Percentiles rank a stretch among this genome's conserved stretches.
phyloP scores from a whole-genome alignment of 441 rosid genomes.

The Sinapis alba region DNA sequence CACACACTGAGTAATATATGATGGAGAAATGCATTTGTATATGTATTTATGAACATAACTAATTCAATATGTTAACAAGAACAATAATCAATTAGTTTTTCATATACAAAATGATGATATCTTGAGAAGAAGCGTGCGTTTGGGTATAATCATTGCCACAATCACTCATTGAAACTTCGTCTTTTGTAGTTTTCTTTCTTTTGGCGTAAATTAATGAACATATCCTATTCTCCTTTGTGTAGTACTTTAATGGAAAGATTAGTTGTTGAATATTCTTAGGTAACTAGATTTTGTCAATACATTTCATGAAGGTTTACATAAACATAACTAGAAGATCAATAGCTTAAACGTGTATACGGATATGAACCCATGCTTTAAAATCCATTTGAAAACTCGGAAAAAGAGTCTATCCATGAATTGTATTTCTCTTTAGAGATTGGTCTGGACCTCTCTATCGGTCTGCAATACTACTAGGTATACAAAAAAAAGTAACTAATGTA shows the following conservation, averaged over 20 bases:
- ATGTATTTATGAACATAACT: background rate
- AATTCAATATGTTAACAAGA: background rate
- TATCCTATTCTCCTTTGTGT: background rate
- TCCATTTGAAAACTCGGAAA: too few species aligned
- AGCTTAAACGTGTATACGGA: constrained; percentile 6
- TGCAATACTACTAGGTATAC: too few species aligned
- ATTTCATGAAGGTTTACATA: background rate
- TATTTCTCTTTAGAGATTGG: too few species aligned
- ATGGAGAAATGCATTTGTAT: constrained; percentile 22
- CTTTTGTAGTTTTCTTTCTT: constrained; percentile 6
- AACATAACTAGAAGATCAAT: background rate
- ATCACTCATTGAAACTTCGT: constrained; percentile 33
- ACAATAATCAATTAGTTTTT: background rate
- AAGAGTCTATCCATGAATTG: too few species aligned
- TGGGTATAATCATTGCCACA: constrained; percentile 37
- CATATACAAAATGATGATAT: constrained; percentile 20
- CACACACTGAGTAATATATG: constrained; percentile 13
- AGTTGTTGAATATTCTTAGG: background rate
- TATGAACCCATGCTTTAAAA: too few species aligned
- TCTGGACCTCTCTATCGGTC: too few species aligned
- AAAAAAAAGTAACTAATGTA: too few species aligned
- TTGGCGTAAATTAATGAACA: constrained; percentile 18
- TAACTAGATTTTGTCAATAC: background rate
- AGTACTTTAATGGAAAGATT: background rate
- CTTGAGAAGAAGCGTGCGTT: constrained; percentile 39